Evolutionary conservation across 2,329 filamentous ascomycete species (phyloP).

Genomic region (Ophiostoma novo-ulmi): DNA sequence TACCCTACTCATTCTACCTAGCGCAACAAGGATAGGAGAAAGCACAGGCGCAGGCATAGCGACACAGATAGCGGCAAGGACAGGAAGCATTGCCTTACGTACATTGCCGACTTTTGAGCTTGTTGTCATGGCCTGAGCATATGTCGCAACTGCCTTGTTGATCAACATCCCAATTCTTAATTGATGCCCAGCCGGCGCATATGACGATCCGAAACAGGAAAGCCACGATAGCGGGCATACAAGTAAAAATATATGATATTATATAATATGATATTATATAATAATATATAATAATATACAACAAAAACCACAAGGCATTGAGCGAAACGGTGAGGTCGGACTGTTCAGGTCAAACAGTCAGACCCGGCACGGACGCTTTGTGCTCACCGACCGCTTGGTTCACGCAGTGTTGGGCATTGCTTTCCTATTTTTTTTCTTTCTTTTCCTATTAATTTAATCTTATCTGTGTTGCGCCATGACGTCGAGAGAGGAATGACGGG

Average conservation of each 20-base stretch:
- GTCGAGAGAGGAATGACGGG: no score
- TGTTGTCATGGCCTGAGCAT: no score
- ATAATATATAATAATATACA: no score
- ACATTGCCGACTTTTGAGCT: no score
- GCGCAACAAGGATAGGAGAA: background rate
- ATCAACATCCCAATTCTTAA: background rate
- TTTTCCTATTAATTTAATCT: background rate
- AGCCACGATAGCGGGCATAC: background rate
- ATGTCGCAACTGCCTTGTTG: no score
- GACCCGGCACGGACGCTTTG: background rate
- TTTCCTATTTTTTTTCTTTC: background rate
- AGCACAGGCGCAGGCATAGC: background rate
- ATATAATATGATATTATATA: no score
- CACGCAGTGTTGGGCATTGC: background rate
- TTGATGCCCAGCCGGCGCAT: background rate
- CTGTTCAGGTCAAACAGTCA: background rate
- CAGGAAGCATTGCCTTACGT: no score
- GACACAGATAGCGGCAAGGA: no score
- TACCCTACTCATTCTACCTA: background rate
- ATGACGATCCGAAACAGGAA: background rate
- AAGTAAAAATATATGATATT: no score
- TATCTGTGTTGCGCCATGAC: background rate
- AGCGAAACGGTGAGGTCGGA: no score
- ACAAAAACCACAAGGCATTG: no score
- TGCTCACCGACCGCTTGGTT: slow-evolving; percentile 4